Conservation (phyloP, 306 rosid genomes). For the Dryas alaskensis region DNA sequence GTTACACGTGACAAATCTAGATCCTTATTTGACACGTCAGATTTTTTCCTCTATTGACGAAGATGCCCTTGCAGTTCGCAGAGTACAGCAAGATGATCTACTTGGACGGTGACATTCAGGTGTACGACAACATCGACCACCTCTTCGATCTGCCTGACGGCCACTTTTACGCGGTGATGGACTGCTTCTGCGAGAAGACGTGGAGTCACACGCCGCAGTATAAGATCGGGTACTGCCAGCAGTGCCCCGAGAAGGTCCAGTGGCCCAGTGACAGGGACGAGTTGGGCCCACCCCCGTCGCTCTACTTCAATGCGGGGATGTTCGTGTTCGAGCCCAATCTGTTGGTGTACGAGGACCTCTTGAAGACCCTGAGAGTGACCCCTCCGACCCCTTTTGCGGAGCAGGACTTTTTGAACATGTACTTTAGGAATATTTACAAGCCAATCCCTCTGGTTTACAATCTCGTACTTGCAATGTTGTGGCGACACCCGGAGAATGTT, state of each 20-base stretch:
- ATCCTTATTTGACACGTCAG: no score
- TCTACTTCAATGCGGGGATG: slow-evolving; percentile 89
- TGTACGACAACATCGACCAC: slow-evolving; percentile 62
- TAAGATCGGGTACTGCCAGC: slow-evolving; percentile 70
- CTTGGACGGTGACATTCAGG: slow-evolving; percentile 76
- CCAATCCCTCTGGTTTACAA: slow-evolving; percentile 57
- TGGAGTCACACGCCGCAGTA: slow-evolving; percentile 73
- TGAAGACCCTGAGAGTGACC: slow-evolving; percentile 36
- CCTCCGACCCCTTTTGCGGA: slow-evolving; percentile 76
- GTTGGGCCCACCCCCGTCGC: slow-evolving; percentile 55
- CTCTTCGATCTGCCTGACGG: slow-evolving; percentile 57
- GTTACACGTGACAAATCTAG: slow-evolving; percentile 1
- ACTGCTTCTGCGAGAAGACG: slow-evolving; percentile 81
- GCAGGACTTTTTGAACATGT: slow-evolving; percentile 75
- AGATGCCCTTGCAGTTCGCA: slow-evolving; percentile 47
- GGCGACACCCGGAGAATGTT: slow-evolving; percentile 80
- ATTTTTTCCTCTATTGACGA: not conserved
- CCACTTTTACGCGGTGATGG: slow-evolving; percentile 64
- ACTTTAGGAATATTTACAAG: slow-evolving; percentile 47
- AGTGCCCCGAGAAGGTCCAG: slow-evolving; percentile 53
- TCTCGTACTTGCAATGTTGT: slow-evolving; percentile 68
- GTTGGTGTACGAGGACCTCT: slow-evolving; percentile 39
- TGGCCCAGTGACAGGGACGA: slow-evolving; percentile 41
- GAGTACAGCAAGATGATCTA: slow-evolving; percentile 72
- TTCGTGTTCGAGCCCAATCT: slow-evolving; percentile 60